phyloP scores from a whole-genome alignment of 768 basidiomycete genomes.

The Amanita thiersii region DNA sequence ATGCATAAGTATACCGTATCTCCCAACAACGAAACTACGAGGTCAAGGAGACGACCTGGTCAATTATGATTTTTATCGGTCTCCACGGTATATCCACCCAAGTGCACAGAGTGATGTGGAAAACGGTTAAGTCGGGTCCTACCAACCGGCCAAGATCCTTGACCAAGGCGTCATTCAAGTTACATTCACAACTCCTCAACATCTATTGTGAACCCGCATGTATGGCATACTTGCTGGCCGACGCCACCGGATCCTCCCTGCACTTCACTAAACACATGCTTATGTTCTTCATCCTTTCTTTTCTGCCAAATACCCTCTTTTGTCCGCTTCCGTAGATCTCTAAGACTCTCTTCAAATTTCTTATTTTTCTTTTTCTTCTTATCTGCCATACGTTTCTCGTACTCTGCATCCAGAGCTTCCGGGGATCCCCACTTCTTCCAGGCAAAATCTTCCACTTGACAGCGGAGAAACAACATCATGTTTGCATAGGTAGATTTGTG shows the following conservation, averaged over 20 bases:
- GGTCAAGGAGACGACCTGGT: too few relatives aligned
- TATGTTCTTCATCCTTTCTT: slow-evolving; percentile 81
- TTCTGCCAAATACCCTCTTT: slow-evolving; percentile 87
- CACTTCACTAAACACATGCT: slow-evolving; percentile 67
- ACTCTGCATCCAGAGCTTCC: slow-evolving; percentile 86
- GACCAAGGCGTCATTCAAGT: too few relatives aligned
- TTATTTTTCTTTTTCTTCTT: slow-evolving; percentile 88
- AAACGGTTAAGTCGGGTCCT: too few relatives aligned
- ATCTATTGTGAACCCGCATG: slow-evolving; percentile 88
- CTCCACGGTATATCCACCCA: too few relatives aligned
- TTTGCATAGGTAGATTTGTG: slow-evolving; percentile 94
- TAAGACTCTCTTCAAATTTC: slow-evolving; percentile 89
- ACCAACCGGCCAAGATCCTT: too few relatives aligned
- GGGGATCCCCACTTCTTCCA: slow-evolving; percentile 98
- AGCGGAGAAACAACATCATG: slow-evolving; percentile 97
- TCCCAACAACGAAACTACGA: too few relatives aligned
- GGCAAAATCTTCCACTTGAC: slow-evolving; percentile 93
- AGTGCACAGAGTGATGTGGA: too few relatives aligned
- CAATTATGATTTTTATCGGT: too few relatives aligned
- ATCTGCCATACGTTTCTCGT: slow-evolving; percentile 64
- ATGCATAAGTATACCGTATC: too few relatives aligned
- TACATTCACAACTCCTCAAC: slow-evolving; percentile 85
- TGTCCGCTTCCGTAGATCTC: slow-evolving; percentile 76
- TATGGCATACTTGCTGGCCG: slow-evolving; percentile 70
- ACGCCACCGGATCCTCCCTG: slow-evolving; percentile 45